Evolutionary conservation across 495 filamentous ascomycete genomes (phyloP), one percentile per base, ranked within the genome.

Genomic region (Penicillium antarcticum): DNA sequence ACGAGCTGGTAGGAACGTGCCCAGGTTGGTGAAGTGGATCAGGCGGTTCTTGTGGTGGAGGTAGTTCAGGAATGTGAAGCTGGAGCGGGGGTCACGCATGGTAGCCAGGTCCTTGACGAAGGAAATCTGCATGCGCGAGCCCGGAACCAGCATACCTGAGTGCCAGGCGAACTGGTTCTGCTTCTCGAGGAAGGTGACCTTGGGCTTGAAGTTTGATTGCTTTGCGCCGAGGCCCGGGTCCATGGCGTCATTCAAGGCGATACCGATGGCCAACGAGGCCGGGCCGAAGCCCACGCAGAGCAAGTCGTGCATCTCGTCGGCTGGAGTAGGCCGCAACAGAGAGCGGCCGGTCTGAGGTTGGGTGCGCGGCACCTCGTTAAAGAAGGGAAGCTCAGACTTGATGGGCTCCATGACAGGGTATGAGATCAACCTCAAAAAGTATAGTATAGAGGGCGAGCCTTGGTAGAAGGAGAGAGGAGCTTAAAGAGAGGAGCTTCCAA

Each of bases 81-180:
- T 76, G 45, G 89, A 95, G 50, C 86, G 83, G 2, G 92, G 92
- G 56, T 97, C 84, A 34, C 92, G 80, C 38, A 96, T 71, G 8
- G 90, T 94, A 10, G 94, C 92, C 51, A 98, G 78, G 60, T 97
- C 94, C 74, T 98, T 98, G 69, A 98, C 77, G 77, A 97, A 98
- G 29, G 89, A 92, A 51, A 98, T 97, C 68, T 98, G 92, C 92
- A 98, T 98, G 65, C 87, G 88, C 11, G 91, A 87, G 40, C 90
- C 90, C 0, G 91, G 90, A 1, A 98, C 81, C 47, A 96, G 80
- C 92, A 98, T 98, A 32, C 92, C 92, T 3, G 87, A 82, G 67
- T 98, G 92, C 92, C 92, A 97, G 42, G 84, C 81, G 60, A 97
- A 98, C 36, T 81, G 72, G 18, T 76, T 61, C 71, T 98, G 92